Evolutionary conservation across 495 filamentous ascomycete genomes (phyloP).

Genomic region (Schizothecium vesticola): DNA sequence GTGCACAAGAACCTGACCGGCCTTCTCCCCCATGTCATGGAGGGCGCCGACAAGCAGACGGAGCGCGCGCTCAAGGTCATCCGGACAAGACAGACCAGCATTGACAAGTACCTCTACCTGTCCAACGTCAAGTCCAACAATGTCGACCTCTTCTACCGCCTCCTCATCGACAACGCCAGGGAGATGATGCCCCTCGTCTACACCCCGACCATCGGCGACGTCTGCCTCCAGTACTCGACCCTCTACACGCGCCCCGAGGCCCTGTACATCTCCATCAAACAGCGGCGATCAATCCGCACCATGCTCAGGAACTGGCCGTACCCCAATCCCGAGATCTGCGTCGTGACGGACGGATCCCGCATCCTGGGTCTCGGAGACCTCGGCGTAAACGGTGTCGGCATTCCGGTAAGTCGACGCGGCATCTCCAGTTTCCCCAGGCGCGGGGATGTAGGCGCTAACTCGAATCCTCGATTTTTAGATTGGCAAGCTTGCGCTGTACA

Average conservation of each 20-base stretch:
- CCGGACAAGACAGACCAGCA: conserved; percentile 65
- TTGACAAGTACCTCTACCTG: conserved; percentile 95
- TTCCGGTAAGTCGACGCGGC: conserved; percentile 64
- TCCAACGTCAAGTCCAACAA: conserved; percentile 83
- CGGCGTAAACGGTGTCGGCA: conserved; percentile 96
- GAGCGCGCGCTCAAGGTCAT: conserved; percentile 59
- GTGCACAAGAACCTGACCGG: conserved; percentile 53
- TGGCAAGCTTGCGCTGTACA: conserved; percentile 90
- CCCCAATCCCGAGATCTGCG: conserved; percentile 84
- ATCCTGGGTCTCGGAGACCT: conserved; percentile 95
- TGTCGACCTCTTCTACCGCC: conserved; percentile 88
- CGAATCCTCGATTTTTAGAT: conserved; percentile 39
- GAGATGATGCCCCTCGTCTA: conserved; percentile 94
- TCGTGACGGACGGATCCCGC: conserved; percentile 93
- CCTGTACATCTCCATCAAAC: conserved; percentile 87
- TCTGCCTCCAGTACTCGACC: conserved; percentile 90
- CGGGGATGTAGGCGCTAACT: conserved; percentile 16
- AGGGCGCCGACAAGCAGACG: conserved; percentile 47
- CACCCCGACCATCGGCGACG: conserved; percentile 94
- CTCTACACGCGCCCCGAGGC: conserved; percentile 94
- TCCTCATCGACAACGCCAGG: conserved; percentile 85
- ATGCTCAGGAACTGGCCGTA: conserved; percentile 90
- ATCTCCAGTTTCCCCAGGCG: neutral
- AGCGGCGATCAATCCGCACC: conserved; percentile 73
- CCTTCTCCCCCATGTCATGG: conserved; percentile 53